phyloP scores from a whole-genome alignment of 108 stramenopile genomes.

The Skeletonema potamos region DNA sequence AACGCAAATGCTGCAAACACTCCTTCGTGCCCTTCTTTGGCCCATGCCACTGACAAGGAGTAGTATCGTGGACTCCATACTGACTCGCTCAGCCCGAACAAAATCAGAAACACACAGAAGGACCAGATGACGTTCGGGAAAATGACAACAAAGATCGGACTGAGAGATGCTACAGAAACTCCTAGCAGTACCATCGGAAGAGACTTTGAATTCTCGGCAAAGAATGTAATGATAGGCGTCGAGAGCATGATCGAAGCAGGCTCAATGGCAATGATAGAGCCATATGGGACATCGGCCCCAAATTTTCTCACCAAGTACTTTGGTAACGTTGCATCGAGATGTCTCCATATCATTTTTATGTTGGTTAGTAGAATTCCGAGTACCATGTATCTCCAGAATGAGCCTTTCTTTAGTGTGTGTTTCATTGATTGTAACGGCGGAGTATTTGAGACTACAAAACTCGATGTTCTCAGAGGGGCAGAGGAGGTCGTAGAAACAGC shows the following conservation, averaged over 20 bases:
- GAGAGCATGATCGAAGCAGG: neutral
- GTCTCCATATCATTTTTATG: neutral
- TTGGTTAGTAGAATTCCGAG: neutral
- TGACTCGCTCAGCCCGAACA: neutral
- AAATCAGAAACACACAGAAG: neutral
- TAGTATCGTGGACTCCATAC: neutral
- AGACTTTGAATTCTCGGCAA: neutral
- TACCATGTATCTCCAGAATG: neutral
- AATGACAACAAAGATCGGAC: neutral
- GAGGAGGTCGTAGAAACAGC: neutral
- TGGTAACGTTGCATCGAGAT: conserved; percentile 1
- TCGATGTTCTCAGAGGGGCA: neutral
- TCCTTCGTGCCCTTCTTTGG: neutral
- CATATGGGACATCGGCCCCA: conserved; percentile 1
- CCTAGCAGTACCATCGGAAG: neutral
- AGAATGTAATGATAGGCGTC: neutral
- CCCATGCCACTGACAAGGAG: neutral
- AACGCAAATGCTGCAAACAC: conserved; percentile 6
- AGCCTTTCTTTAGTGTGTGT: neutral
- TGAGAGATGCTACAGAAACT: neutral
- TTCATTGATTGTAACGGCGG: neutral
- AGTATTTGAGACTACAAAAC: neutral
- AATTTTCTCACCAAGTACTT: neutral
- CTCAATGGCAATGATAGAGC: neutral
- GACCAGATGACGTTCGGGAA: neutral